These are phyloP conservation scores for Rosa multiflora DNA, from an alignment of 306 rosid genomes.

Conservation along the genomic window DNA sequence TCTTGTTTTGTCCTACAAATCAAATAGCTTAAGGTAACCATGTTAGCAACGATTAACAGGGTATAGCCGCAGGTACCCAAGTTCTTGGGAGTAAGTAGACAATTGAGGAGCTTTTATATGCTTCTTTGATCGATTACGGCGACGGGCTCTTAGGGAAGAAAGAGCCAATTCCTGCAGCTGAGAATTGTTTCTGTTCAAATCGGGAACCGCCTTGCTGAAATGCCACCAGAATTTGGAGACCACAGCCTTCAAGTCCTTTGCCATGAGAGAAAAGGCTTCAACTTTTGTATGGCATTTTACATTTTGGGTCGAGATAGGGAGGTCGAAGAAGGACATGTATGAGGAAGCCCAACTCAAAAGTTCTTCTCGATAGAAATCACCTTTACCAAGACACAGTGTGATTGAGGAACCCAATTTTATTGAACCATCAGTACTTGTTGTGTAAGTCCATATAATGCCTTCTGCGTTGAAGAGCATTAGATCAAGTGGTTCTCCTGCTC, in stretches of 20 bases:
- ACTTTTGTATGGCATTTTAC: constrained; percentile 39
- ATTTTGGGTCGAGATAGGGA: constrained; percentile 44
- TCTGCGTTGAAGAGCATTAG: constrained; percentile 19
- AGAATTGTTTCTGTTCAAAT: neutral
- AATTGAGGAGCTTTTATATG: neutral
- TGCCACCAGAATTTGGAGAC: constrained; percentile 5
- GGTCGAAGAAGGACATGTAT: constrained; percentile 23
- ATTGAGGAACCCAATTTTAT: neutral
- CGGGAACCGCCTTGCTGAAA: neutral
- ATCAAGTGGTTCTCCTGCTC: constrained; percentile 25
- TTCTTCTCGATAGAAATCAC: constrained; percentile 20
- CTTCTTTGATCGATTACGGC: neutral
- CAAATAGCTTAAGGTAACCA: neutral
- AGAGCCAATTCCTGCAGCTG: neutral
- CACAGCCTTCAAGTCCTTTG: neutral
- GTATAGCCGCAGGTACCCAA: neutral
- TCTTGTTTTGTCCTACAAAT: neutral
- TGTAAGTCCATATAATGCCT: constrained; percentile 19
- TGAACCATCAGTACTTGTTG: neutral
- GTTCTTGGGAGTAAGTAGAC: neutral
- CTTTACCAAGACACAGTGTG: neutral
- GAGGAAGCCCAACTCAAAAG: constrained; percentile 35
- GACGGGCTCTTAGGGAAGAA: neutral
- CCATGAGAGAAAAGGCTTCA: constrained; percentile 25
- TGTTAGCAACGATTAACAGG: neutral